Conservation (phyloP, 495 filamentous ascomycete genomes). For the Terfezia claveryi region DNA sequence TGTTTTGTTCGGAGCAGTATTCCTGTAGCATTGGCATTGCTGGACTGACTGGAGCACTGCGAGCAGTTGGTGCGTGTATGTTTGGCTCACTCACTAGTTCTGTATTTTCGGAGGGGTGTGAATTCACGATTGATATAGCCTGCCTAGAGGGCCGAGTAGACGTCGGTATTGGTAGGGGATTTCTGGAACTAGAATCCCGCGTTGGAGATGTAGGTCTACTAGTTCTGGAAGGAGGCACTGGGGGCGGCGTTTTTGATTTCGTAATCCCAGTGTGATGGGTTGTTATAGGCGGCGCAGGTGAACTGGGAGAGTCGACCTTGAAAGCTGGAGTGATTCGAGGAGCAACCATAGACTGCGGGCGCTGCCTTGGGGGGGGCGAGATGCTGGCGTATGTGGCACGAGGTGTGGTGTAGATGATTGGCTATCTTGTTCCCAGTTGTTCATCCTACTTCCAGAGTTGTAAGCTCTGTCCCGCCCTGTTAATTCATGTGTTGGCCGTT, state of each 20-base stretch:
- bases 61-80: slow-evolving; percentile 20
- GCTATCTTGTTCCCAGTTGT: slow-evolving; percentile 15
- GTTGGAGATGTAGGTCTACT: slow-evolving; percentile 26
- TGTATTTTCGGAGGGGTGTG: no score
- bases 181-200: slow-evolving; percentile 22
- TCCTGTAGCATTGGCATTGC: background rate
- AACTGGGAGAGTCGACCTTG: slow-evolving; percentile 50
- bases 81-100: background rate
- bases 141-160: slow-evolving; percentile 30
- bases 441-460: no score
- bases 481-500: no score
- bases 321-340: slow-evolving; percentile 36
- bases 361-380: background rate
- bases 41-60: slow-evolving; percentile 11
- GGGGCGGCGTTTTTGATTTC: slow-evolving; percentile 19
- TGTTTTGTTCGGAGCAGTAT: background rate
- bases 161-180: slow-evolving; percentile 27
- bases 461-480: no score
- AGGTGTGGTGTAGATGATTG: background rate
- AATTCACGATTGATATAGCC: slow-evolving; percentile 12
- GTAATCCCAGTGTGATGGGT: background rate
- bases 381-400: background rate
- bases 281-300: slow-evolving; percentile 30
- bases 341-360: background rate
- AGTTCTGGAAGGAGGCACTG: slow-evolving; percentile 20